Conservation (phyloP, 108 stramenopile species). For the Fragilaria radians region DNA sequence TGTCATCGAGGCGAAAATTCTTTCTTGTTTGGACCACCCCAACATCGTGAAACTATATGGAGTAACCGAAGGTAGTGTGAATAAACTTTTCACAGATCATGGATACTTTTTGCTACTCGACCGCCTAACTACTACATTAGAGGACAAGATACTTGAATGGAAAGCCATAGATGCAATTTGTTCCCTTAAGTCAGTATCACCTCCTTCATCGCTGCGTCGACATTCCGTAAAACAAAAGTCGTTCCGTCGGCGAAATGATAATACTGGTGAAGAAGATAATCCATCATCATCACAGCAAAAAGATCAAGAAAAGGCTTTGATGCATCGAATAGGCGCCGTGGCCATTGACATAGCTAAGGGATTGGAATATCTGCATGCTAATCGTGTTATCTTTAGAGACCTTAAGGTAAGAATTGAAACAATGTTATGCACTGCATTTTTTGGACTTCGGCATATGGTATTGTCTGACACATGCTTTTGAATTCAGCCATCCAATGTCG, state of each 20-base stretch:
- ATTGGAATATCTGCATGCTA: constrained; percentile 34
- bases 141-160: constrained; percentile 33
- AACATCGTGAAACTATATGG: constrained; percentile 28
- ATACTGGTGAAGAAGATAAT: background rate
- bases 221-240: background rate
- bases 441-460: too few relatives aligned
- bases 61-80: constrained; percentile 4
- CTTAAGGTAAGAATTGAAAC: too few relatives aligned
- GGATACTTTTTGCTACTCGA: constrained; percentile 56
- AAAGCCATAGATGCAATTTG: background rate
- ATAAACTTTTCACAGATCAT: constrained; percentile 10
- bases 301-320: background rate
- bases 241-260: background rate
- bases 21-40: constrained; percentile 19
- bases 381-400: constrained; percentile 35
- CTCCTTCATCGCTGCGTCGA: background rate
- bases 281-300: constrained; percentile 1
- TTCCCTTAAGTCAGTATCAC: background rate
- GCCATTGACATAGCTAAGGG: constrained; percentile 31
- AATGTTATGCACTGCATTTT: too few relatives aligned
- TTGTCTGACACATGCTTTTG: too few relatives aligned
- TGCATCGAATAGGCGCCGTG: constrained; percentile 17
- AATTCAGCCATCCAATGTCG: constrained; percentile 54
- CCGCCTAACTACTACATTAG: constrained; percentile 34
- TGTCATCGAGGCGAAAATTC: constrained; percentile 17